Base-by-base conservation (phyloP, 2,329 filamentous ascomycete genomes). In the Fusarium sp. region DNA sequence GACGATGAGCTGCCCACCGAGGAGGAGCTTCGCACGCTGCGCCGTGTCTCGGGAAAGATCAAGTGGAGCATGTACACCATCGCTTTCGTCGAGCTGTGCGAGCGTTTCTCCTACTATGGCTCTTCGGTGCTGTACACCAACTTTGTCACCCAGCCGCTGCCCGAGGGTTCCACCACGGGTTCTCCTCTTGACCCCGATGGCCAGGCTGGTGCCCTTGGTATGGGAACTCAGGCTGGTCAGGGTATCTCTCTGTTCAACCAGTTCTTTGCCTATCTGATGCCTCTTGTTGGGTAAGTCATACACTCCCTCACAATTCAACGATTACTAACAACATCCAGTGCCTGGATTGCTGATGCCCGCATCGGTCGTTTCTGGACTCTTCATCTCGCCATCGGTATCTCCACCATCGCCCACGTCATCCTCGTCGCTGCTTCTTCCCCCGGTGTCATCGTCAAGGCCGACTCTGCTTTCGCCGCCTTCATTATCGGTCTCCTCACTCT, bases 81-180 rank as follows among this genome's bases (percentile, higher is more conserved):
- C 68, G 92, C 92, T 57, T 91, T 94, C 71, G 90, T 93, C 68
- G 93, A 95, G 83, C 84, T 94, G 66, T 93, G 91, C 84, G 93
- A 95, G 84, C 91, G 93, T 58, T 94, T 94, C 83, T 92, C 91
- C 16, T 95, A 94, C 88, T 94, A 95, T 79, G 93, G 93, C 64
- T 92, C 91, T 6, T 88, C 90, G 50, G 87, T 92, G 35, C 86
- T 94, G 34, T 93, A 92, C 89, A 90, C 89, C 80, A 92, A 92
- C 82, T 92, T 90, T 78, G 88, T 92, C 77, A 88, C 89, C 75
- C 85, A 88, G 61, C 83, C 85, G 35, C 82, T 92, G 32, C 90
- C 91, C 1, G 62, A 71, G 0, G 87, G 86, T 18, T 91, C 89
- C 6, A 86, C 77, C 25, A 90, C 89, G 1, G 91, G 90, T 68